Evolutionary conservation across 345 rosid species (phyloP).

Genomic region (Laguncularia racemosa): DNA sequence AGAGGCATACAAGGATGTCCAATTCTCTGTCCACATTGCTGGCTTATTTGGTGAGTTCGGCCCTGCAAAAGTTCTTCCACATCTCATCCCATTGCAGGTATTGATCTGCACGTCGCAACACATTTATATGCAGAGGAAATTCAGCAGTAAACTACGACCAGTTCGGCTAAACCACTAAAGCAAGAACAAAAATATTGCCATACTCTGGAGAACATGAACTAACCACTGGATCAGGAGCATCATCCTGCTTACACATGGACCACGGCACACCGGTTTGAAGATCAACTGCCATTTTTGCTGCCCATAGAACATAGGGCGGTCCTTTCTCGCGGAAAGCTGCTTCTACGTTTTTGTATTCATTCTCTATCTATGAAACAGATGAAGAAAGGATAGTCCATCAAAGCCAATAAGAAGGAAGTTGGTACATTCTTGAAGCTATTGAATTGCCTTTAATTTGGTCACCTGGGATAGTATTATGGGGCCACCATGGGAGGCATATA

Average conservation of each 20-base stretch:
- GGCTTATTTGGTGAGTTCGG: constrained; percentile 86
- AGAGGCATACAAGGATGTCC: constrained; percentile 77
- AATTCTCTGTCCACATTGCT: constrained; percentile 78
- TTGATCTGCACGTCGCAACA: constrained; percentile 44
- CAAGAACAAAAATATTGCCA: not conserved
- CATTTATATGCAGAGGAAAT: not conserved
- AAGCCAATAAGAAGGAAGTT: too few relatives aligned
- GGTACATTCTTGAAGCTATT: too few relatives aligned
- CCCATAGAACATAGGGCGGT: constrained; percentile 58
- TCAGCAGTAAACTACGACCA: not conserved
- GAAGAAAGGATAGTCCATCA: too few relatives aligned
- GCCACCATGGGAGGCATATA: constrained; percentile 91
- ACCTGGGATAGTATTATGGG: constrained; percentile 97
- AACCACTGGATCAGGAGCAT: constrained; percentile 93
- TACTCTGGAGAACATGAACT: constrained; percentile 2
- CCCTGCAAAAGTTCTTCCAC: constrained; percentile 75
- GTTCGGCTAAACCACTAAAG: not conserved
- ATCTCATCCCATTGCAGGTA: constrained; percentile 78
- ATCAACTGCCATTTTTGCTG: constrained; percentile 68
- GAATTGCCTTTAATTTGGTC: not conserved
- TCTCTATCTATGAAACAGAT: constrained; percentile 48
- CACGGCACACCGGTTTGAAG: constrained; percentile 87
- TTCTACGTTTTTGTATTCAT: constrained; percentile 66
- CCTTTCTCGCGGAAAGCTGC: constrained; percentile 50
- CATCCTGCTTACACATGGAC: constrained; percentile 88